Conservation (phyloP, 1,284 basidiomycete genomes). For the Phaffia rhodozyma region DNA sequence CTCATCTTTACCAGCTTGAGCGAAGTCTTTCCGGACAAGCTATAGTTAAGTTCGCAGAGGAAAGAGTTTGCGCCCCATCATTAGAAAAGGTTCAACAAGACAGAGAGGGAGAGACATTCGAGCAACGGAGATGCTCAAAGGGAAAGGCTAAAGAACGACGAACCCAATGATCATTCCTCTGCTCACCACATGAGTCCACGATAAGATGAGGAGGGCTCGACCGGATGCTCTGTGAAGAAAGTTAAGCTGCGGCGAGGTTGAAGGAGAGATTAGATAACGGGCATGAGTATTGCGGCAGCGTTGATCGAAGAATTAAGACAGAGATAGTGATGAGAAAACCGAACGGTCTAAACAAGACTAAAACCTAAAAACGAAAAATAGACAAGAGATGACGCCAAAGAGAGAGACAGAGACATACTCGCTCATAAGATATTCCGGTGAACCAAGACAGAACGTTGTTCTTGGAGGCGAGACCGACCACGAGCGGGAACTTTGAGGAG, state of each 20-base stretch:
- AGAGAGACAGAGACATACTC: constrained; percentile 20
- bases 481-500: constrained; percentile 26
- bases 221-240: constrained; percentile 36
- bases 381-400: neutral
- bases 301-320: neutral
- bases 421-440: constrained; percentile 36
- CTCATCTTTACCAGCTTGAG: too few relatives aligned
- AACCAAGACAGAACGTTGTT: constrained; percentile 34
- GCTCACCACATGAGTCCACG: constrained; percentile 21
- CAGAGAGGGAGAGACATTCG: neutral
- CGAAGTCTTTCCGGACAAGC: too few relatives aligned
- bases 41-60: neutral
- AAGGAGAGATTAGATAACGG: neutral
- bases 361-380: neutral
- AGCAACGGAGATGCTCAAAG: neutral
- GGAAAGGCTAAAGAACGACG: neutral
- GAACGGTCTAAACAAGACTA: too few relatives aligned
- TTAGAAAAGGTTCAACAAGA: neutral
- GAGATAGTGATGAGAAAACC: neutral
- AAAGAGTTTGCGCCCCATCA: neutral
- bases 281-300: neutral
- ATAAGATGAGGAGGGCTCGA: constrained; percentile 29
- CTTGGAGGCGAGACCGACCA: constrained; percentile 34
- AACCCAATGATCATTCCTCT: constrained; percentile 8
- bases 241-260: constrained; percentile 28